phyloP scores from a whole-genome alignment of 331 rosid species.

The Quercus lobata region DNA sequence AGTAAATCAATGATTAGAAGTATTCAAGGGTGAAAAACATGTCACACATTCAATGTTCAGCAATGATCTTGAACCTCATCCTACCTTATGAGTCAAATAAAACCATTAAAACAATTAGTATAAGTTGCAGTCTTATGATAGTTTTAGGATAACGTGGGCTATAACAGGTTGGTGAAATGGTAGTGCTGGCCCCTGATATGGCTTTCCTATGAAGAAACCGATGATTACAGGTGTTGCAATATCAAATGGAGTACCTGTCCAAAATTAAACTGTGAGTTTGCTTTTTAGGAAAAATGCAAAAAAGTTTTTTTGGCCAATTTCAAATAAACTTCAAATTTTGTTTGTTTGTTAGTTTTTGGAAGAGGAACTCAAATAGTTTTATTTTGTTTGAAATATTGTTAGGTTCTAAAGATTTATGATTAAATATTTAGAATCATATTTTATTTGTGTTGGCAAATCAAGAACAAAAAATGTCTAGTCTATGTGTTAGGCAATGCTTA shows the following conservation, averaged over 20 bases:
- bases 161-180: too few species aligned
- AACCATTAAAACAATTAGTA: not conserved
- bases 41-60: not conserved
- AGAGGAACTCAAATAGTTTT: too few species aligned
- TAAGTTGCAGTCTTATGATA: not conserved
- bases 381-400: too few species aligned
- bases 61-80: not conserved
- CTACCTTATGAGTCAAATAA: not conserved
- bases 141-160: not conserved
- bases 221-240: not conserved
- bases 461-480: too few species aligned
- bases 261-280: not conserved
- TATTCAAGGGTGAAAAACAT: not conserved
- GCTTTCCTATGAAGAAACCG: not conserved
- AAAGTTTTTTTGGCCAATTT: too few species aligned
- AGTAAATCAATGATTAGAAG: not conserved
- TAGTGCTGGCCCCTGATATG: not conserved
- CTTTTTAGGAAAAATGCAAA: not conserved
- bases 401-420: too few species aligned
- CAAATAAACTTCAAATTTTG: too few species aligned
- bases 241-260: not conserved
- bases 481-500: too few species aligned
- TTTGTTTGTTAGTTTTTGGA: too few species aligned
- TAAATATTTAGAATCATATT: too few species aligned
- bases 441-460: too few species aligned